Base-by-base conservation (phyloP, 2,329 filamentous ascomycete genomes). In the Phialophora tarda region DNA sequence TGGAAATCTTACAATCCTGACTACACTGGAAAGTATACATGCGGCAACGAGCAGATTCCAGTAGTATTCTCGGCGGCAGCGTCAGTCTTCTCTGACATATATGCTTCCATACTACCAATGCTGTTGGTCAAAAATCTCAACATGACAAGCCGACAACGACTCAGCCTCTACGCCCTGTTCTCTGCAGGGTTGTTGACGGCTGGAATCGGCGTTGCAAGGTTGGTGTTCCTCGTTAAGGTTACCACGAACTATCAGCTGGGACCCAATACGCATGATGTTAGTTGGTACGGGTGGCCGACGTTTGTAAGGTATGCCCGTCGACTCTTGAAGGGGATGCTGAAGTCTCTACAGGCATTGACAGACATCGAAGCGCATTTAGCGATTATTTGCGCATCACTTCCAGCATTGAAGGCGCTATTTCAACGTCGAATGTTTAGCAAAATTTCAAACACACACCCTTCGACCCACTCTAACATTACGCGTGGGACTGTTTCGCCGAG, bases 171-270 rank as follows among this genome's bases (percentile, higher is more conserved):
- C 24, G 48, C 50, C 12, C 51, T 70, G 17, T 70, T 69, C 55
- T 68, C 66, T n/a, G 63, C 61, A 14, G 68, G 68, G 6, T 51
- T 70, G n/a, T 17, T 70, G n/a, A 68, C 63, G n/a, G 68, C 63
- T 26, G 62, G 55, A 12, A 63, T 62, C 23, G 66, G 62, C 12
- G 59, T 62, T 44, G 64, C 61, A 32, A 60, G 66, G 48, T 28
- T 69, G 34, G 8, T 55, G 28, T 62, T 59, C 41, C 51, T 68
- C 4, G 11, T 63, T 38, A 62, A 62, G n/a, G 59, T 69, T 12
- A 67, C 64, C n/a, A 64, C 54, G 11, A 66, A 65, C 55, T 69
- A 69, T 41, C 57, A 48, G 30, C 63, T 48, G 2, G 62, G 64
- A 14, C 64, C 54, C 8, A 24, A 69, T 26, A 69, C 59, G 28